Percentiles rank a stretch among this genome's conserved stretches.
These are phyloP conservation scores for Pseudomonodictys pantanalensis DNA, from an alignment of 495 filamentous ascomycete species.

Conservation along the genomic window DNA sequence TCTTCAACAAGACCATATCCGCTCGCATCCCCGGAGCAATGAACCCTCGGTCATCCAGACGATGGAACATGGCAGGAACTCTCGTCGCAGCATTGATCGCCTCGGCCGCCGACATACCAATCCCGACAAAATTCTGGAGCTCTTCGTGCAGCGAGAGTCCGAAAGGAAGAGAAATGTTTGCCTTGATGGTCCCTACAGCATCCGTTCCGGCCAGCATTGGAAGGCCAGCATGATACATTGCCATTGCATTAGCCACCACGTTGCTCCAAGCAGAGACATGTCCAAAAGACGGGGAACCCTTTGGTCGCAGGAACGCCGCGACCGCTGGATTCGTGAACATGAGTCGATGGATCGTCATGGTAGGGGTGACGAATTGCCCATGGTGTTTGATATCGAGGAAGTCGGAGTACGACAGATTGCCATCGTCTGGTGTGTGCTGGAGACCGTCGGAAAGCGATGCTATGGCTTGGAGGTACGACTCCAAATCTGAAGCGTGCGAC, in stretches of 20 bases:
- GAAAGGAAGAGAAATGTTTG: not conserved
- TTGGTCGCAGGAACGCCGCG: not conserved
- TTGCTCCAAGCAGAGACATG: not conserved
- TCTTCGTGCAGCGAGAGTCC: not conserved
- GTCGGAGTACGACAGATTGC: not conserved
- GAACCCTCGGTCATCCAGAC: not conserved
- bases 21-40: not conserved
- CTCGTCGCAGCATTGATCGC: conserved; percentile 1
- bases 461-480: not conserved
- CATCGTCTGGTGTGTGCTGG: conserved; percentile 1
- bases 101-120: not conserved
- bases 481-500: conserved; percentile 7
- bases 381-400: not conserved
- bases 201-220: conserved; percentile 26
- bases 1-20: not conserved
- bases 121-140: not conserved
- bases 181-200: not conserved
- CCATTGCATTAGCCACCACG: not conserved
- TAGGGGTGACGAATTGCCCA: not conserved
- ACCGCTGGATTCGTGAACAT: not conserved
- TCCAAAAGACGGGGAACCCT: not conserved
- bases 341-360: not conserved
- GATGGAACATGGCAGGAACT: conserved; percentile 1
- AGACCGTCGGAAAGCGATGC: conserved; percentile 5
- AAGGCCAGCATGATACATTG: conserved; percentile 6